These are phyloP conservation scores for Pythium coloratum DNA, from an alignment of 352 stramenopile species.

Conservation along the genomic window DNA sequence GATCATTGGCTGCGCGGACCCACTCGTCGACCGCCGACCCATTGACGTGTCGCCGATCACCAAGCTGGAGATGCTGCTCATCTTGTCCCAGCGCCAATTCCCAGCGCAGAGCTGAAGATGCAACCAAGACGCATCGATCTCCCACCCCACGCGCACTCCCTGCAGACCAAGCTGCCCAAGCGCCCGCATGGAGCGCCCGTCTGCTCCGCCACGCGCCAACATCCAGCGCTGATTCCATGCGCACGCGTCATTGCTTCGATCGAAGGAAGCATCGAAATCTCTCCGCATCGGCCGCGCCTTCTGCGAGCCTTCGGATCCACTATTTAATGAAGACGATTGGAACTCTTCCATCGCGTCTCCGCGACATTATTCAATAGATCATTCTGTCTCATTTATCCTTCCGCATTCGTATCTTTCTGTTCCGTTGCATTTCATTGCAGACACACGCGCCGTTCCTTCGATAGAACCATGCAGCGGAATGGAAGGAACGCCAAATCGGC, in stretches of 20 bases:
- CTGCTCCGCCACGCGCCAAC: neutral
- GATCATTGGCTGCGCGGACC: constrained; percentile 75
- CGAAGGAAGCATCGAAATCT: neutral
- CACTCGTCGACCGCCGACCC: constrained; percentile 65
- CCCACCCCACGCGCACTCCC: neutral
- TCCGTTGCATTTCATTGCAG: neutral
- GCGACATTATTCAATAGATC: constrained; percentile 6
- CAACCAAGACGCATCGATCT: neutral
- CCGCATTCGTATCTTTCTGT: neutral
- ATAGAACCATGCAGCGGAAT: neutral
- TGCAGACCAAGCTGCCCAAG: neutral
- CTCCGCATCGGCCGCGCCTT: neutral
- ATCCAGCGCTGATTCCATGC: constrained; percentile 3
- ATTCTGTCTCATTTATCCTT: constrained; percentile 7
- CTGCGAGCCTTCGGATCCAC: neutral
- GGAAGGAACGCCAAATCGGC: constrained; percentile 4
- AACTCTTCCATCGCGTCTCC: constrained; percentile 1
- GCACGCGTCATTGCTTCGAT: constrained; percentile 7
- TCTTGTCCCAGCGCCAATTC: constrained; percentile 77
- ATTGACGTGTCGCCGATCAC: constrained; percentile 79
- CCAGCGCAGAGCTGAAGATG: constrained; percentile 31
- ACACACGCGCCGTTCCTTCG: neutral
- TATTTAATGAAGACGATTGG: neutral
- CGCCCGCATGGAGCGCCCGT: neutral
- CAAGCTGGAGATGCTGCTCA: constrained; percentile 68